A percentile compares a stretch with the other conserved stretches of the same genome.
Conservation (phyloP, 345 rosid species). For the Raphanus sativus region DNA sequence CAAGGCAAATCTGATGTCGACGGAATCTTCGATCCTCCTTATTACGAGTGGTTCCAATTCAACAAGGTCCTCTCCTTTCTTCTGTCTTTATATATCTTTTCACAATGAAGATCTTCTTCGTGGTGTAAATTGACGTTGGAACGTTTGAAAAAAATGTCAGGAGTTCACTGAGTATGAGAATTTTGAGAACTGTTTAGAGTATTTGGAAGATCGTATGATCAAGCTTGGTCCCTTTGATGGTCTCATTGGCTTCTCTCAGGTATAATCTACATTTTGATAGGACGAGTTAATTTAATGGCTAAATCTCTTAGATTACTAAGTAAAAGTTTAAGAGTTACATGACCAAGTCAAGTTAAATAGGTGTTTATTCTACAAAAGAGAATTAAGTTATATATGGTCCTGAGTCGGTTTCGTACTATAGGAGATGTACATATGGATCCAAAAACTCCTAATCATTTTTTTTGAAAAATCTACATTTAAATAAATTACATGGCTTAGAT, state of each 20-base stretch:
- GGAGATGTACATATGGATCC: background rate
- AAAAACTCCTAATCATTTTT: background rate
- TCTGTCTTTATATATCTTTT: background rate
- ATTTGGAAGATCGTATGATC: slow-evolving; percentile 61
- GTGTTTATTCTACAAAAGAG: background rate
- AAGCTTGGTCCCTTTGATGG: slow-evolving; percentile 85
- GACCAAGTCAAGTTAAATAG: background rate
- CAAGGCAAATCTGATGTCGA: slow-evolving; percentile 81
- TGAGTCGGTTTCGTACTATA: background rate
- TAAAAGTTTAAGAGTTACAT: background rate
- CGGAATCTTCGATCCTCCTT: slow-evolving; percentile 89
- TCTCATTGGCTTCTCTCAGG: slow-evolving; percentile 88
- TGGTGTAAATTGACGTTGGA: background rate
- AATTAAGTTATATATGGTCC: background rate
- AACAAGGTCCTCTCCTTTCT: slow-evolving; percentile 49
- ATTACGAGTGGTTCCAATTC: slow-evolving; percentile 93
- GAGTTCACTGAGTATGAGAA: slow-evolving; percentile 68
- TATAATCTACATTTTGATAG: slow-evolving; percentile 21
- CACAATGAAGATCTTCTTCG: background rate
- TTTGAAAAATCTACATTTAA: no score
- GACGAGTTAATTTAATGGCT: background rate
- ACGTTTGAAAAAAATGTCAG: slow-evolving; percentile 35
- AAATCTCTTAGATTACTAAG: background rate
- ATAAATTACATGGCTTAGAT: no score
- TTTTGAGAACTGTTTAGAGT: slow-evolving; percentile 67